Evolutionary conservation across 75 land plant genomes (phyloP).

Genomic region (Cupressus sempervirens): DNA sequence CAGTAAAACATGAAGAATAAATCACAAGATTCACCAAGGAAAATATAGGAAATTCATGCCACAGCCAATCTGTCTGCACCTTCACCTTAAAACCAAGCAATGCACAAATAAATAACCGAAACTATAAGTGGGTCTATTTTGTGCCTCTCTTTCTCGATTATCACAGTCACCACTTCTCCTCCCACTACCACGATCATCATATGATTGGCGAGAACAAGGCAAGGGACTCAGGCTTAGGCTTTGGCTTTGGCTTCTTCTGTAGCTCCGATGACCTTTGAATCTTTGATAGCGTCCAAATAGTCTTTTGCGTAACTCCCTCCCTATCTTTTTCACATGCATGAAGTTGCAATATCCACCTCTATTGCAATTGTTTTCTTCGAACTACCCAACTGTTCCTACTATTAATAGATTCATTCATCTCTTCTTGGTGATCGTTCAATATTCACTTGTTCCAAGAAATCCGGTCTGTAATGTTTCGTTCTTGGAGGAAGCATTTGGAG

Average conservation of each 20-base stretch:
- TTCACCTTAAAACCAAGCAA: neutral
- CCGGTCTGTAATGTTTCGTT: no score
- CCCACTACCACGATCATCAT: slow-evolving; percentile 23
- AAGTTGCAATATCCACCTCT: slow-evolving; percentile 87
- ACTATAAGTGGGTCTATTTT: neutral
- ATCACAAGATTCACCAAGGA: neutral
- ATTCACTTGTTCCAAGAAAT: no score
- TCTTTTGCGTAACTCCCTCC: slow-evolving; percentile 60
- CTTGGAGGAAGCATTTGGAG: no score
- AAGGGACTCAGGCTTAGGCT: slow-evolving; percentile 44
- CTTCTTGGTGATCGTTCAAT: no score
- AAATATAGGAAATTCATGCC: neutral
- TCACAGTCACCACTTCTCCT: slow-evolving; percentile 28
- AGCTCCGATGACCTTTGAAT: slow-evolving; percentile 9
- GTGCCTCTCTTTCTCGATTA: slow-evolving; percentile 59
- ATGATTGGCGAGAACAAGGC: slow-evolving; percentile 23
- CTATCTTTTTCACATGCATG: slow-evolving; percentile 73
- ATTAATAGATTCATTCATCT: no score
- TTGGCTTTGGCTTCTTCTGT: slow-evolving; percentile 53
- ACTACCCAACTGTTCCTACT: no score
- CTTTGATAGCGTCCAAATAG: slow-evolving; percentile 58
- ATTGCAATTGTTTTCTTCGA: slow-evolving; percentile 77
- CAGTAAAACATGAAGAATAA: neutral
- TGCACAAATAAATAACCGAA: neutral
- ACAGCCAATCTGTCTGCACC: neutral